These are phyloP conservation scores for Kodamaea sp. DNA, from an alignment of 1,139 yeast genomes.

Conservation along the genomic window DNA sequence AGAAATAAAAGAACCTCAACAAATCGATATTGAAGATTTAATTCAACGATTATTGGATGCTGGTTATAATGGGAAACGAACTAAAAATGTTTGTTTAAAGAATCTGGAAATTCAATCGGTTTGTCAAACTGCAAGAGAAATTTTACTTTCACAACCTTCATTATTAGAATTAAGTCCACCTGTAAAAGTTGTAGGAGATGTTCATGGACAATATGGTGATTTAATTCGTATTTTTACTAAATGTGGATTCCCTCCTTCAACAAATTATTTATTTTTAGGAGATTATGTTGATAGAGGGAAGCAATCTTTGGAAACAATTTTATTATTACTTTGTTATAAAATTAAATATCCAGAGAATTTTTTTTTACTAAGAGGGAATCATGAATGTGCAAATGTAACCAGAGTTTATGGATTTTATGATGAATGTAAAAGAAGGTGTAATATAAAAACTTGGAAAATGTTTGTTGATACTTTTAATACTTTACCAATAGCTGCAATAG, in stretches of 20 bases:
- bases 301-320: slow-evolving; percentile 86
- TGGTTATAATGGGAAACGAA: slow-evolving; percentile 90
- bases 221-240: slow-evolving; percentile 85
- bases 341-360: slow-evolving; percentile 96
- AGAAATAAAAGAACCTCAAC: slow-evolving; percentile 3
- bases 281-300: slow-evolving; percentile 98
- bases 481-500: slow-evolving; percentile 91
- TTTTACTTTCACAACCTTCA: slow-evolving; percentile 84
- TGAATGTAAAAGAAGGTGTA: slow-evolving; percentile 87
- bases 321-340: slow-evolving; percentile 81
- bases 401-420: slow-evolving; percentile 95
- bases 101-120: slow-evolving; percentile 82
- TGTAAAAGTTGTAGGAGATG: slow-evolving; percentile 95
- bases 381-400: slow-evolving; percentile 95
- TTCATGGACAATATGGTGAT: slow-evolving; percentile 95
- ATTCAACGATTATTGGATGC: slow-evolving; percentile 90
- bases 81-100: slow-evolving; percentile 83
- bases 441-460: slow-evolving; percentile 88
- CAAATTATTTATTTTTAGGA: slow-evolving; percentile 87
- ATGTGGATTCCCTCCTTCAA: slow-evolving; percentile 97
- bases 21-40: slow-evolving; percentile 76
- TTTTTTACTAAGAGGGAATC: slow-evolving; percentile 88
- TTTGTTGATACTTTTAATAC: slow-evolving; percentile 94
- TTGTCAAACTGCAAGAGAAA: slow-evolving; percentile 84
- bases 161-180: slow-evolving; percentile 88